Base-by-base conservation (phyloP, 2,329 filamentous ascomycete species). In the Fusarium chlamydosporum region DNA sequence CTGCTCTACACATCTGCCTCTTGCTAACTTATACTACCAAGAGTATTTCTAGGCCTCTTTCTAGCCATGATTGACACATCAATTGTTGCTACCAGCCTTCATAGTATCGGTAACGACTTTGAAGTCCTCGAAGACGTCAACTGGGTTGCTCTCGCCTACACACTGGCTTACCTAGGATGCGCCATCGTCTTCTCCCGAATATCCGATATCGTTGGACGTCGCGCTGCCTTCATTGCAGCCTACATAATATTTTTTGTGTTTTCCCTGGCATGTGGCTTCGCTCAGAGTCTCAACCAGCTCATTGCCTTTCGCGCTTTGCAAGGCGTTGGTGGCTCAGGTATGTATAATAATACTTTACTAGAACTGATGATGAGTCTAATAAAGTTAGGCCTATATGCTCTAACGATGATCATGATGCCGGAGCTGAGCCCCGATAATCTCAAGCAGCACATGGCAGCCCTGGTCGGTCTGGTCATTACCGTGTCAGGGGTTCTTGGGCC, bases 31-130 rank as follows among this genome's bases (percentile, higher is more conserved):
- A 31, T 43, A 15, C 11, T 6, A 45, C 29, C 18, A 56, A 88
- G 84, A 16, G 76, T 86, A 15, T 82, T 79, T 20, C 75, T 84
- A 7, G 86, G 86, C 4, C 79, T 89, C 1, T 86, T 88, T 54
- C 80, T 89, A 47, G 85, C 87, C 29, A 82, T 88, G 70, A 74
- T 88, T n/a, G 87, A 89, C 73, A 83, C 84, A 2, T 86, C 86
- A 5, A 88, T 89, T 37, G 84, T 89, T 2, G 86, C 87, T 2
- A 89, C 87, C 13, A 85, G 84, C 43, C 75, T 89, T 11, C 85
- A 85, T 69, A 80, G 79, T n/a, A 89, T 89, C 46, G 84, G 83
- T 3, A 73, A 72, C 16, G 84, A 89, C 6, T 85, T 89, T 46
- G 57, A 80, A 12, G 78, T 80, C 15, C 68, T 85, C 4, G 75